phyloP scores from a whole-genome alignment of 768 basidiomycete species.

The Mrakia hoshinonis region DNA sequence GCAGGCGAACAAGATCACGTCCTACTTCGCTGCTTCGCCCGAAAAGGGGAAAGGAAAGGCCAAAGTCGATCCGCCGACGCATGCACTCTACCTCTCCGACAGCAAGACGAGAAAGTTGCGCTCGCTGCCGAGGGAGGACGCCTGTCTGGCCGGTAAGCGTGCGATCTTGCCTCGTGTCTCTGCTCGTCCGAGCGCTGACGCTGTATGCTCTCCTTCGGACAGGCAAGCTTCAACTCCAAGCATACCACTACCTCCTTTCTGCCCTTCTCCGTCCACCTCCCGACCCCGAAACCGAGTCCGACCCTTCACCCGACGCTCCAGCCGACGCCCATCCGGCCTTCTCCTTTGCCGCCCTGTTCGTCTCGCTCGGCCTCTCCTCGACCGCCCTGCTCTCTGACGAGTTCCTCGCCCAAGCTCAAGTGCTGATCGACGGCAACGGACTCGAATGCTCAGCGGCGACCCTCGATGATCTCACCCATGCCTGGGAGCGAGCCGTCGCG shows the following conservation, averaged over 20 bases:
- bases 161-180: not conserved
- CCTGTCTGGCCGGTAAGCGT: slow-evolving; percentile 9
- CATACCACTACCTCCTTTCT: slow-evolving; percentile 24
- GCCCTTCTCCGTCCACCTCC: slow-evolving; percentile 11
- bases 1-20: slow-evolving; percentile 13
- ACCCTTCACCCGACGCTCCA: not conserved
- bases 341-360: slow-evolving; percentile 30
- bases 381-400: slow-evolving; percentile 32
- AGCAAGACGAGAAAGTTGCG: slow-evolving; percentile 40
- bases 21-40: not conserved
- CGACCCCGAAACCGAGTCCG: too few relatives aligned
- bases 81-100: slow-evolving; percentile 40
- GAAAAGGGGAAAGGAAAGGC: slow-evolving; percentile 5
- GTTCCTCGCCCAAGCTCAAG: slow-evolving; percentile 36
- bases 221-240: slow-evolving; percentile 23
- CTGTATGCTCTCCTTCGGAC: not conserved
- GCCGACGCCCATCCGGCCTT: not conserved
- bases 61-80: slow-evolving; percentile 28
- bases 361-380: slow-evolving; percentile 35
- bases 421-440: slow-evolving; percentile 37
- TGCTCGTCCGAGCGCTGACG: not conserved
- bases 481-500: slow-evolving; percentile 36
- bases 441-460: slow-evolving; percentile 30
- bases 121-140: slow-evolving; percentile 37
- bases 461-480: slow-evolving; percentile 32